Percentiles rank a stretch among this genome's conserved stretches.
phyloP scores from a whole-genome alignment of 345 rosid species.

The Sisymbrium altissimum region DNA sequence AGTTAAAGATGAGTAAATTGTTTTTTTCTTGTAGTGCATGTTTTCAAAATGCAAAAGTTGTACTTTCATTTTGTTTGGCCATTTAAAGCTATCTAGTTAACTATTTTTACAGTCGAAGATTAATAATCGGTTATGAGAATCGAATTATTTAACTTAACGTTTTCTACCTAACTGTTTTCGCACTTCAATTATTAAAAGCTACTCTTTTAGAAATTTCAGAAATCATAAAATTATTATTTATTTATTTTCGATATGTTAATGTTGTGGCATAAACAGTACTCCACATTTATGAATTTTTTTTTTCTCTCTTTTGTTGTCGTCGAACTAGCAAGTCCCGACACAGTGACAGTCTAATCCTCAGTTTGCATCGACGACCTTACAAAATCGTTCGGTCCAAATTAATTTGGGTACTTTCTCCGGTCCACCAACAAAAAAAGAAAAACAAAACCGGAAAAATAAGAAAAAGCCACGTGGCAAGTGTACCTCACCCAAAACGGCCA shows the following conservation, averaged over 20 bases:
- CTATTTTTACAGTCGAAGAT: no score
- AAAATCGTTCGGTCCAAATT: conserved; percentile 13
- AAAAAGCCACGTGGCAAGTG: conserved; percentile 17
- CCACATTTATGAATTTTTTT: neutral
- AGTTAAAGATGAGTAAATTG: neutral
- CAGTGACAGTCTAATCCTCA: conserved; percentile 15
- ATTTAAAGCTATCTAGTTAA: no score
- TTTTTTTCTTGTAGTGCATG: no score
- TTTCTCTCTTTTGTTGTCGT: neutral
- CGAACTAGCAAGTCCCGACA: neutral
- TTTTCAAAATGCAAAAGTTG: no score
- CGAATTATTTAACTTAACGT: no score
- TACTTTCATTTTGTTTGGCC: no score
- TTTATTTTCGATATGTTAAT: neutral
- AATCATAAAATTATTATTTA: neutral
- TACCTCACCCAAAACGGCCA: conserved; percentile 3
- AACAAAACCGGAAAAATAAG: neutral
- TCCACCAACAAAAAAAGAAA: neutral
- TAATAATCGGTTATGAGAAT: no score
- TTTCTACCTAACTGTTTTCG: no score
- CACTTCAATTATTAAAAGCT: no score
- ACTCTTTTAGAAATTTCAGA: neutral
- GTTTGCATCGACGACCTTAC: conserved; percentile 20
- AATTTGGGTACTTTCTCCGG: neutral
- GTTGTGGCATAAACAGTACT: neutral